phyloP scores from a whole-genome alignment of 352 stramenopile genomes.

The Globisporangium paroecandrum region DNA sequence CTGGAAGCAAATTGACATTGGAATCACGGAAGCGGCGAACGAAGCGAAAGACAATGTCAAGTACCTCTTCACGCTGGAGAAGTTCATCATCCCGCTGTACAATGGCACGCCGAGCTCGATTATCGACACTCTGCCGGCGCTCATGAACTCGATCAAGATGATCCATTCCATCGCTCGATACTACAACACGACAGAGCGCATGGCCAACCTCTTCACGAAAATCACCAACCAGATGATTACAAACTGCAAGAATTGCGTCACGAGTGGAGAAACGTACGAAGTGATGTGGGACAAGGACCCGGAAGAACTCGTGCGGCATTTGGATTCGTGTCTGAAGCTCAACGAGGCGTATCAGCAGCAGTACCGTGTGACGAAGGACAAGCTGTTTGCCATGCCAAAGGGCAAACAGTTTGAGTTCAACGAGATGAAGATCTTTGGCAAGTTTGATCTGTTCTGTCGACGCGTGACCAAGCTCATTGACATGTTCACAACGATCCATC shows the following conservation, averaged over 20 bases:
- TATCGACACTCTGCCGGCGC: conserved; percentile 96
- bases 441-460: conserved; percentile 98
- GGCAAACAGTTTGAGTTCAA: conserved; percentile 99
- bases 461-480: conserved; percentile 98
- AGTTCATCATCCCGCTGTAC: conserved; percentile 91
- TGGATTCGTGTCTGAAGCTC: conserved; percentile 96
- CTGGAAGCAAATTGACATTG: conserved; percentile 99
- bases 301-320: conserved; percentile 91
- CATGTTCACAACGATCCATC: conserved; percentile 98
- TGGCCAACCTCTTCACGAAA: conserved; percentile 96
- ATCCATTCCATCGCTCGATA: conserved; percentile 98
- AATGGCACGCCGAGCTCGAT: conserved; percentile 95
- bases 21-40: conserved; percentile 97
- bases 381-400: conserved; percentile 93
- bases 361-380: conserved; percentile 97
- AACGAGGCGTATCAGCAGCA: conserved; percentile 98
- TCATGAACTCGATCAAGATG: conserved; percentile 99
- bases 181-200: conserved; percentile 98
- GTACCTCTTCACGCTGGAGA: conserved; percentile 98
- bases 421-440: conserved; percentile 98
- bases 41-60: conserved; percentile 99
- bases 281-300: conserved; percentile 95
- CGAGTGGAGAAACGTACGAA: conserved; percentile 76
- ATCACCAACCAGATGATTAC: conserved; percentile 99
- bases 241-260: conserved; percentile 96